Base-by-base conservation (phyloP, 208 protist genomes). In the Herpetomonas muscarum region DNA sequence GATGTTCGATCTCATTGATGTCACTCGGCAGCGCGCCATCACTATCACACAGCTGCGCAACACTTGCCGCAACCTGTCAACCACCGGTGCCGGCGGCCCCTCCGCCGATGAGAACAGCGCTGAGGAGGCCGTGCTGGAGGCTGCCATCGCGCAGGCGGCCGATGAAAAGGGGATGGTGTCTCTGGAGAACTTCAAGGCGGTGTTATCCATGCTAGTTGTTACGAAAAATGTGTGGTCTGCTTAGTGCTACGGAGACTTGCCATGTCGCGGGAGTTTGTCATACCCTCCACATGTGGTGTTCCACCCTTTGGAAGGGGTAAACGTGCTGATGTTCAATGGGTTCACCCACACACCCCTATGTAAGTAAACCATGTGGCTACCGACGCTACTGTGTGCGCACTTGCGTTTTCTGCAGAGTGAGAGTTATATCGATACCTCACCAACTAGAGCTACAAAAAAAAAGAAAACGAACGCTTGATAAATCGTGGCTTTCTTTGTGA, bases 1-100 rank as follows among this genome's bases (percentile, higher is more conserved):
- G 13, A 96, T 96, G 86, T 96, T 94, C 51, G 76, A 94, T 48
- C 73, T 94, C 42, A 93, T 94, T 48, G 90, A 96, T 64, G 83
- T 94, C 17, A 94, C 90, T 0, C 72, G 76, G 49, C 90, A 96
- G 74, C 70, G 75, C 13, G 86, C 71, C 70, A 82, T 96, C 45
- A 92, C 90, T 1, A 71, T 87, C 19, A 54, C 57, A 28, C 90
- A 96, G 59, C 75, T 96, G 47, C 82, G 85, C 31, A 92, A 96
- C 69, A 87, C 81, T 12, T 92, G 81, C 62, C 69, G 73, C 44
- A 96, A 96, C 54, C 67, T 96, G 24, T 74, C 88, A 1, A 85
- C 81, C 2, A 69, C 76, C 10, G 55, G 64, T 3, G 48, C 60
- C 7, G 19, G n/a, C 0, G 37, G 52, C 28, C 52, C 61, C 56